Percentiles rank a stretch among this genome's conserved stretches.
These are phyloP conservation scores for Aureobasidium zeae DNA, from an alignment of 2,329 filamentous ascomycete genomes.

Conservation along the genomic window DNA sequence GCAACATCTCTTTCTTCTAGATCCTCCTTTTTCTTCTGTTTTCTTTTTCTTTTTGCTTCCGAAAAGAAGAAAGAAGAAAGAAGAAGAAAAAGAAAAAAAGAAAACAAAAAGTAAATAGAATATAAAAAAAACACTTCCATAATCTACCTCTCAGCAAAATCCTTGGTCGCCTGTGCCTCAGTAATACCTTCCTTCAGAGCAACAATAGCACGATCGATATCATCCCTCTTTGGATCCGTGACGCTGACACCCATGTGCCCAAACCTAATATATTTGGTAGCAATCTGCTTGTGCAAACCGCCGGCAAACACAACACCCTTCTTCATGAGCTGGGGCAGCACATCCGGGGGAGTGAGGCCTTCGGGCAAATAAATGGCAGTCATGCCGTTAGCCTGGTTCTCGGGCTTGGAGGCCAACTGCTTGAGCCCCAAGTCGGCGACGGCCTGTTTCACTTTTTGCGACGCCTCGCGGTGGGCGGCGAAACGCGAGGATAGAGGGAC, in stretches of 20 bases:
- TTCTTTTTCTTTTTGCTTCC: neutral
- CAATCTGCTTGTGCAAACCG: constrained; percentile 92
- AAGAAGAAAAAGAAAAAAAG: neutral
- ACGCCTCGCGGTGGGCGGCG: constrained; percentile 66
- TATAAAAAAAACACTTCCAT: neutral
- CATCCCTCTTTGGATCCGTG: constrained; percentile 66
- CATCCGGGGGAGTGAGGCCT: constrained; percentile 65
- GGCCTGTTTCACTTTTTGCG: constrained; percentile 77
- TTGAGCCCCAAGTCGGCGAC: constrained; percentile 73
- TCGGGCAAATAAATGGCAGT: constrained; percentile 94
- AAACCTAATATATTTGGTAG: constrained; percentile 84
- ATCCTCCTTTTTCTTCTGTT: neutral
- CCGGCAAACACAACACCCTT: constrained; percentile 91
- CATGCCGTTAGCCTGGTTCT: constrained; percentile 95
- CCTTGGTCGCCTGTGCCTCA: constrained; percentile 44
- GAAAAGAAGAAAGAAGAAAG: neutral
- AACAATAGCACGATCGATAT: constrained; percentile 76
- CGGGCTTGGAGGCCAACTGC: constrained; percentile 74
- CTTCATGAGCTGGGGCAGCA: constrained; percentile 75
- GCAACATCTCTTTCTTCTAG: neutral
- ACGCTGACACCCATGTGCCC: constrained; percentile 97
- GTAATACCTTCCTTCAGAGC: constrained; percentile 64
- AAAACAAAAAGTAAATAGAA: neutral
- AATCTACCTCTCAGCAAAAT: neutral
- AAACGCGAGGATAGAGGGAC: constrained; percentile 74